Conservation (phyloP, 306 rosid species). For the Trifolium pratense region DNA sequence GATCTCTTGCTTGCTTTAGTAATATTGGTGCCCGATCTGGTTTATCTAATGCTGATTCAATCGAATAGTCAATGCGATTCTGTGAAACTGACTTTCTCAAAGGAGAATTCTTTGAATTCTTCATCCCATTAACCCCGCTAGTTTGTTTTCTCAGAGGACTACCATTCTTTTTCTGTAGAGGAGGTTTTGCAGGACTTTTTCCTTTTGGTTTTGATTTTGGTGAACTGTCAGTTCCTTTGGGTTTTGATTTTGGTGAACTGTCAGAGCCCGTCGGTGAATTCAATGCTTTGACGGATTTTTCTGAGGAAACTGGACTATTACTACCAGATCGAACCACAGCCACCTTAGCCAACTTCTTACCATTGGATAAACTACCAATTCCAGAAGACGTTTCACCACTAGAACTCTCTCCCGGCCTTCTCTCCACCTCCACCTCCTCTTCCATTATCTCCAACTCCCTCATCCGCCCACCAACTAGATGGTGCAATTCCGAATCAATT, state of each 20-base stretch:
- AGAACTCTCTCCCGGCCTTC: slow-evolving; percentile 53
- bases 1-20: slow-evolving; percentile 87
- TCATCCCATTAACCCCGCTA: slow-evolving; percentile 48
- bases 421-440: slow-evolving; percentile 68
- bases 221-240: slow-evolving; percentile 50
- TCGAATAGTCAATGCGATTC: slow-evolving; percentile 51
- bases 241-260: slow-evolving; percentile 53
- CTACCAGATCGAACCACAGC: slow-evolving; percentile 55
- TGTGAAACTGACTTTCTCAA: slow-evolving; percentile 47
- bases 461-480: slow-evolving; percentile 93
- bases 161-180: slow-evolving; percentile 46
- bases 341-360: slow-evolving; percentile 52
- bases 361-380: slow-evolving; percentile 54
- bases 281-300: slow-evolving; percentile 54
- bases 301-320: slow-evolving; percentile 55
- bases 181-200: slow-evolving; percentile 62
- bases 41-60: slow-evolving; percentile 54
- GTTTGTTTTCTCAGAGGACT: slow-evolving; percentile 58
- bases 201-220: slow-evolving; percentile 60
- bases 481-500: slow-evolving; percentile 87
- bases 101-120: slow-evolving; percentile 61
- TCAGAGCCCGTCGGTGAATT: slow-evolving; percentile 43
- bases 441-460: slow-evolving; percentile 94
- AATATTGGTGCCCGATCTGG: slow-evolving; percentile 73
- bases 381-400: slow-evolving; percentile 57